Base-by-base conservation (phyloP, 805 yeast genomes). In the Lipomyces orientalis region DNA sequence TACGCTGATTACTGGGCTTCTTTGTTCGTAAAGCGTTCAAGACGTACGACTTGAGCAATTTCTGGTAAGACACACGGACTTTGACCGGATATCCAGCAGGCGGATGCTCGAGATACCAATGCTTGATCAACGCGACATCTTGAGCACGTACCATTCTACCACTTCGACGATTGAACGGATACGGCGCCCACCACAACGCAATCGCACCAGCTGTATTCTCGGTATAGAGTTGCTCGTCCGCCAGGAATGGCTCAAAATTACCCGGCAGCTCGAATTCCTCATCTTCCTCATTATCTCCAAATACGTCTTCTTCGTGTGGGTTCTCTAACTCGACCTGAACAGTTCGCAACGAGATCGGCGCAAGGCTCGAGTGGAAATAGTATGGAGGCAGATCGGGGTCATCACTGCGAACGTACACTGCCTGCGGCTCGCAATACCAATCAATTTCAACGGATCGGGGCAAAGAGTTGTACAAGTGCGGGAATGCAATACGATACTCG, bases 401-500 rank as follows among this genome's bases (percentile, higher is more conserved):
- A 12, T 77, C 87, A 35, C 80, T 76, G 61, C 81, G 81, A 6
- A 82, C 77, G 64, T 80, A 81, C 59, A 88, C 86, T n/a, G 81
- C 79, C 43, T 85, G 79, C 1, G 95, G 90, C 43, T 86, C 84
- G 64, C 87, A 87, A 75, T 90, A 90, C 85, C 88, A 83, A 2
- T 88, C 81, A 2, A 87, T 79, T 55, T 81, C 80, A 4, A 91
- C 91, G 9, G 86, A 83, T 66, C 88, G 83, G 2, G 93, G 93
- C 54, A 87, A 80, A 1, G 95, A 87, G 73, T 93, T 94, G 78
- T 90, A 93, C 60, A 95, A 77, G 73, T 85, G 90, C 0, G 99
- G 98, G 71, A 85, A 93, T 0, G 97, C 97, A 19, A 95, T 89
- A 68, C 86, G 85, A 76, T 91, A 91, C 76, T 94, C 99, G 0